Evolutionary conservation across 2,329 filamentous ascomycete species (phyloP), one percentile per base, ranked within the genome.

Genomic region (Neofusicoccum sp.): DNA sequence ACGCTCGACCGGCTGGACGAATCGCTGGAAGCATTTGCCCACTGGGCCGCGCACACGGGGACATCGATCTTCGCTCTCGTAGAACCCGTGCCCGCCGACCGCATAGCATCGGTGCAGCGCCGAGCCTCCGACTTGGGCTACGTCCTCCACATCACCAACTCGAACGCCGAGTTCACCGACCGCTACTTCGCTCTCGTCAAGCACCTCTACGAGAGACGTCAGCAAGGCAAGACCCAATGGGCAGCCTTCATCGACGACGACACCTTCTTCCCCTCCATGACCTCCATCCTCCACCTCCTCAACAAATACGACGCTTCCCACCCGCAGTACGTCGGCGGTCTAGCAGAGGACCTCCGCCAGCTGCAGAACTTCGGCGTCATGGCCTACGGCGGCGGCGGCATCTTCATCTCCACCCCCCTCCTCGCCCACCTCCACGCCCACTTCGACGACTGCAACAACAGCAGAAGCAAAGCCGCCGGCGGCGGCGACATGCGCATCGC

Each of bases 321-420:
- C 20, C 76, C 81, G 3, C 68, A 76, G 36, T 87, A 86, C 69
- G 74, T 86, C 9, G 85, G 85, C 2, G 80, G 80, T 2, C 70
- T 87, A 5, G 84, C 84, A 1, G 85, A 87, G 67, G 82, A 83
- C 66, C 79, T 80, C 38, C 69, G 75, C 26, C 78, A 82, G 16
- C 77, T 86, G 28, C 74, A 75, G 3, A 72, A 72, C 9, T 86
- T 82, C 67, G 85, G 85, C 1, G 76, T 81, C 65, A 85, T 86
- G 79, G 85, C 82, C 12, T 87, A 81, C 63, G 85, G 85, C 60
- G 85, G 85, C 63, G 85, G 82, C 3, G 85, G 85, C 60, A 75
- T 84, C 61, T 87, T 86, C 33, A 11, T 57, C 53, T 57, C 53
- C 12, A n/a, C 16, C 3, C 53, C 53, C 11, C 20, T 20, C 20